Evolutionary conservation across 805 yeast species (phyloP), one percentile per base, ranked within the genome.

Genomic region (Candida qinlingensis): DNA sequence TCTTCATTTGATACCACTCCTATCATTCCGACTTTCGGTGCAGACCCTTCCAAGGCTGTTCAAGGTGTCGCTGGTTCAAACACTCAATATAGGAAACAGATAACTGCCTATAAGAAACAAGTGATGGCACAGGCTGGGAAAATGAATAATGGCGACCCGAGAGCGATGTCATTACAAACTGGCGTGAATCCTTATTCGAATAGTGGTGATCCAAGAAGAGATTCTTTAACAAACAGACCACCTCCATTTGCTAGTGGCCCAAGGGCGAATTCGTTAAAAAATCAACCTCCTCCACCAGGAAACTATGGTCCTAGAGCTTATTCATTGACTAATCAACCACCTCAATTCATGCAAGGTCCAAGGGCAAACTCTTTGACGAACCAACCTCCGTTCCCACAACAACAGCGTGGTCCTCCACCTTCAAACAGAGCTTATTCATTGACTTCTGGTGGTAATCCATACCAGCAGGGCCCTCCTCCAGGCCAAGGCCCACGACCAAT

Each of bases 1-100:
- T 51, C 67, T 39, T 44, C 61, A 38, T 63, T 70, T 47, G 88
- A 83, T 53, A 75, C 91, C 0, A 75, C 88, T 0, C 91, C 94
- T 7, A 80, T 83, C 53, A 85, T 87, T 37, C 95, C 95, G 6
- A 85, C 89, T 0, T 47, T 86, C 4, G 70, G 77, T 5, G 65
- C 75, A 0, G 60, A 58, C 4, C 55, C 64, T 49, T 42, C 63
- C 61, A 3, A 35, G 9, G 29, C 42, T n/a, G 35, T 3, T n/a
- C 39, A 31, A 13, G 3, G 12, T 13, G 43, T 52, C 33, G 46
- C 53, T 27, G 59, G 71, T 55, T 74, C 74, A 13, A 47, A 37
- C 45, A 70, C 79, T 6, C 83, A 83, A 53, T 86, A 86, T 61
- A 71, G 95, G 55, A 85, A 85, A 55, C 83, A 77, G 55, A 73